These are phyloP conservation scores for Scolecobasidium constrictum DNA, from an alignment of 2,329 filamentous ascomycete genomes.

Conservation along the genomic window DNA sequence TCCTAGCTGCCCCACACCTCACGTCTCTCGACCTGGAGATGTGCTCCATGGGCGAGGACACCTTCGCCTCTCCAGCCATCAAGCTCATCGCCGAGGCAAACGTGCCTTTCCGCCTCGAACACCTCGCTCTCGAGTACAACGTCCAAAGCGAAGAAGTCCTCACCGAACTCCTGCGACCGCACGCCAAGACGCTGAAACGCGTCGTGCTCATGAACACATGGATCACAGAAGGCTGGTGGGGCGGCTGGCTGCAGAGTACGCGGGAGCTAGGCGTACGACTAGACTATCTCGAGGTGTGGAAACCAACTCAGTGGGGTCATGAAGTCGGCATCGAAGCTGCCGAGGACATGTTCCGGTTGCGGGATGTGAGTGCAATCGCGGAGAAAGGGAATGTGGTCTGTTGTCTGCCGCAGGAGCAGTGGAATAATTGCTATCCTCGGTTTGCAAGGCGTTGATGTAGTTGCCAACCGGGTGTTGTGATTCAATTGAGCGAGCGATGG, in stretches of 20 bases:
- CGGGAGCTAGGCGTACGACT: not conserved
- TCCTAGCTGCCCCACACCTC: not conserved
- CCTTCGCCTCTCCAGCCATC: not conserved
- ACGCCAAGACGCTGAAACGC: not conserved
- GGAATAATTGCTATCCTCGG: not conserved
- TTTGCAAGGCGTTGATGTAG: too few species aligned
- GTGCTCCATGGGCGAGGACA: not conserved
- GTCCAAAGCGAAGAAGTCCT: conserved; percentile 1
- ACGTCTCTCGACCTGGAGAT: conserved; percentile 2
- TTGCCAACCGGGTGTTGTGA: too few species aligned
- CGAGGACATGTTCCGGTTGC: not conserved
- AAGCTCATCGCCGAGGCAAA: not conserved
- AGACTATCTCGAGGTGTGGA: conserved; percentile 4
- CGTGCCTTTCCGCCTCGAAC: conserved; percentile 1
- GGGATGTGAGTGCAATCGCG: not conserved
- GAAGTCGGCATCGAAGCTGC: not conserved
- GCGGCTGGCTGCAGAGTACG: not conserved
- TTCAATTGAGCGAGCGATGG: too few species aligned
- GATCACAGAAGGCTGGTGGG: not conserved
- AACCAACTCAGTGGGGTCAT: conserved; percentile 1
- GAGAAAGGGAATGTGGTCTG: not conserved
- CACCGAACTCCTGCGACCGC: not conserved
- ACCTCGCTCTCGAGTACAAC: conserved; percentile 1
- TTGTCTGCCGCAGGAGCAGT: not conserved
- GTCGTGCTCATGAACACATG: conserved; percentile 2